Percentiles rank a stretch among this genome's conserved stretches.
Evolutionary conservation across 495 filamentous ascomycete genomes (phyloP).

Genomic region (Rostrohypoxylon terebratum): DNA sequence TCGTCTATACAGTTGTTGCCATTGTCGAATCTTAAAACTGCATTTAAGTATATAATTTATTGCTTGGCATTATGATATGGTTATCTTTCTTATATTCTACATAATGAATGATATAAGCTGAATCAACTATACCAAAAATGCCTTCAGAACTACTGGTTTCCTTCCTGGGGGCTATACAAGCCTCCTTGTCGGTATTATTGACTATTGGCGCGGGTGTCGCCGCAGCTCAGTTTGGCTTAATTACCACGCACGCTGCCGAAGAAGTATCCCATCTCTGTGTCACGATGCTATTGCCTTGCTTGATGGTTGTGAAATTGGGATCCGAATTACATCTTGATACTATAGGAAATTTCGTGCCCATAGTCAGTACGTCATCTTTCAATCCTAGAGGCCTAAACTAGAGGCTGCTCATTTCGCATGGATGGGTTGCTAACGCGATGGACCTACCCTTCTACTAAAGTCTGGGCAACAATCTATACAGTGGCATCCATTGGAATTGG

Average conservation of each 20-base stretch:
- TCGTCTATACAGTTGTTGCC: slow-evolving; percentile 12
- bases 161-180: slow-evolving; percentile 77
- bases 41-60: not conserved
- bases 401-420: not conserved
- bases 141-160: slow-evolving; percentile 55
- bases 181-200: slow-evolving; percentile 74
- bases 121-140: slow-evolving; percentile 17
- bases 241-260: slow-evolving; percentile 66
- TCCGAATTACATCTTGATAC: slow-evolving; percentile 69
- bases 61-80: not conserved
- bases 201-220: slow-evolving; percentile 74
- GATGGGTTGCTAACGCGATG: slow-evolving; percentile 3
- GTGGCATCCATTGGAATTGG: slow-evolving; percentile 66
- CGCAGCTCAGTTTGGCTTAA: slow-evolving; percentile 67
- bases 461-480: slow-evolving; percentile 71
- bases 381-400: not conserved
- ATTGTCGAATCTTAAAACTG: not conserved
- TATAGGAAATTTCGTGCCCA: slow-evolving; percentile 64
- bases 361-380: slow-evolving; percentile 43
- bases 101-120: not conserved
- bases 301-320: slow-evolving; percentile 77
- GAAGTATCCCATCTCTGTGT: slow-evolving; percentile 75
- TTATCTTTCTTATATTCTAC: not conserved
- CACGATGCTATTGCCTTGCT: slow-evolving; percentile 74
- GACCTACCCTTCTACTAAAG: slow-evolving; percentile 35